Evolutionary conservation across 768 basidiomycete genomes (phyloP), one percentile per base, ranked within the genome.

Genomic region (Fomitopsis serialis): DNA sequence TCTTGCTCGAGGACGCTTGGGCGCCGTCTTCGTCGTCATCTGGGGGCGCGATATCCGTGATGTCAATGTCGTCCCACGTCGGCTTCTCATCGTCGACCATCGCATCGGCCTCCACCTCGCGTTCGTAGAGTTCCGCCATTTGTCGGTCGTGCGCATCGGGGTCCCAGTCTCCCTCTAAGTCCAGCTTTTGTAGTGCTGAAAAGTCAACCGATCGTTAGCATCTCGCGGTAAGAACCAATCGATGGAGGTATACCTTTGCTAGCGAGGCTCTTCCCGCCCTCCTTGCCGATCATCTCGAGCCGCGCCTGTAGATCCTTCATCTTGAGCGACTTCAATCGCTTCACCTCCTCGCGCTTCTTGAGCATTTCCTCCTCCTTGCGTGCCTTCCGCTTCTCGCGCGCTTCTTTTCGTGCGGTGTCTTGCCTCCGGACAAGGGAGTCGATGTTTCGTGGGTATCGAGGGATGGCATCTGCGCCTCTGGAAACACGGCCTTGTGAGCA

Each of bases 161-260:
- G 61, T 98, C 92, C 88, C 92, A 98, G 43, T 98, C 94, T 1
- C 84, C 91, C 11, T 98, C 94, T 5, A 99, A 71, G 61, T 96
- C 92, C 3, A 96, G 74, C 40, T 79, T 80, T 49, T 77, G 72
- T 48, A 93, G 68, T 2, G 81, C 89, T 83, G 60, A 53, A n/a
- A n/a, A 7, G 19, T 3, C 19, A 34, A 19, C 22, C 9, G 27
- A 8, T 43, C 24, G 24, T 54, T 2, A 59, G n/a, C n/a, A n/a
- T n/a, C n/a, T n/a, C n/a, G n/a, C n/a, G n/a, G n/a, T n/a, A n/a
- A n/a, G n/a, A n/a, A n/a, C n/a, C n/a, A n/a, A n/a, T n/a, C n/a
- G n/a, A n/a, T n/a, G n/a, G 19, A 37, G 9, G 5, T 11, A 42
- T 17, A 42, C 71, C 64, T 58, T 59, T 50, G 21, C 58, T 60